A percentile compares a stretch with the other conserved stretches of the same genome.
Evolutionary conservation across 2,329 filamentous ascomycete genomes (phyloP).

Genomic region (Talaromyces rugulosus): DNA sequence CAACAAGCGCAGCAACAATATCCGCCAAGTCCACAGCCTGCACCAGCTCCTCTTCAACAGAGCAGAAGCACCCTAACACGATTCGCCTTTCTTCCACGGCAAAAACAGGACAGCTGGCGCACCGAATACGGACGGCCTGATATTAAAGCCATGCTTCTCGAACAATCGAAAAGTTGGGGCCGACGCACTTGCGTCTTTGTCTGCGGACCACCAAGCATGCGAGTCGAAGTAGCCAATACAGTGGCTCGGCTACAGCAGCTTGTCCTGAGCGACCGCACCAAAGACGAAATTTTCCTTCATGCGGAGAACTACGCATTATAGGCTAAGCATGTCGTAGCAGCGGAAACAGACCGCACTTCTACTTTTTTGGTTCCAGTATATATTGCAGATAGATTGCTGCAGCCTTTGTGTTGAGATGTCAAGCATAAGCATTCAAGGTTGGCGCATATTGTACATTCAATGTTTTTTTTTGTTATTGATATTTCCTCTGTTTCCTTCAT

Average conservation of each 20-base stretch:
- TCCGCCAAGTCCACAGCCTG: slow-evolving; percentile 7
- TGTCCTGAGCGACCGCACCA: slow-evolving; percentile 72
- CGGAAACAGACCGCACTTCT: background rate
- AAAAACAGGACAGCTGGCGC: slow-evolving; percentile 69
- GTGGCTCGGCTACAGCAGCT: slow-evolving; percentile 77
- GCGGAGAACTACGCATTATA: slow-evolving; percentile 91
- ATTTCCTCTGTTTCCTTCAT: background rate
- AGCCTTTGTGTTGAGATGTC: background rate
- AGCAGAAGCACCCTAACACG: slow-evolving; percentile 88
- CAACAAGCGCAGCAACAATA: slow-evolving; percentile 14
- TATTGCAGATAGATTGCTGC: background rate
- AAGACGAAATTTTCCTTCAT: slow-evolving; percentile 90
- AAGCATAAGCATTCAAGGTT: slow-evolving; percentile 4
- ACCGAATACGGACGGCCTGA: slow-evolving; percentile 91
- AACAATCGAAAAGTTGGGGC: slow-evolving; percentile 78
- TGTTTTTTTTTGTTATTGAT: background rate
- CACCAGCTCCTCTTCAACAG: slow-evolving; percentile 54
- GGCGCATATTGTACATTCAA: background rate
- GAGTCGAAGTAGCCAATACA: slow-evolving; percentile 79
- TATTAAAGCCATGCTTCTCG: slow-evolving; percentile 77
- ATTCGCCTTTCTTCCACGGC: slow-evolving; percentile 69
- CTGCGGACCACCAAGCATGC: slow-evolving; percentile 82
- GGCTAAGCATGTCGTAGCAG: background rate
- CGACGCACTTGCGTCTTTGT: slow-evolving; percentile 84
- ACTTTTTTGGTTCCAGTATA: background rate